Conservation (phyloP, 106 monocot genomes). For the Xerophyta viscosa region DNA sequence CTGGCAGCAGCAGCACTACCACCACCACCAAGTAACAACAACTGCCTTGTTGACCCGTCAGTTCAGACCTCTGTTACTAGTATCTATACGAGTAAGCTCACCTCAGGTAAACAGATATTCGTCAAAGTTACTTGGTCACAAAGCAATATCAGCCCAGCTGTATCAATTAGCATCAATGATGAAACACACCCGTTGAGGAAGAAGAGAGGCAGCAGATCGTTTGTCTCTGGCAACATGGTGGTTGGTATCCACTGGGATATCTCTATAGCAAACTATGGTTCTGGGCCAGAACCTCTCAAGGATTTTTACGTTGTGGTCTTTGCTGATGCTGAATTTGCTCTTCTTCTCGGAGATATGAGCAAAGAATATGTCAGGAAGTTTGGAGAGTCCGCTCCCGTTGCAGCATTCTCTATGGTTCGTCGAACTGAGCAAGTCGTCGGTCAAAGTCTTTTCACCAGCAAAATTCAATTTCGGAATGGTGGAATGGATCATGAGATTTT, state of each 20-base stretch:
- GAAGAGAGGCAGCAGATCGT: background rate
- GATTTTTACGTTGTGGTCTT: background rate
- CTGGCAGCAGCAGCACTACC: background rate
- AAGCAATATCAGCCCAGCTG: background rate
- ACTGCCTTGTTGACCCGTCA: background rate
- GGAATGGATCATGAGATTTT: conserved; percentile 52
- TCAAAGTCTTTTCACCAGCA: conserved; percentile 11
- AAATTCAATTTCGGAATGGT: conserved; percentile 21
- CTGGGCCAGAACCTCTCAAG: background rate
- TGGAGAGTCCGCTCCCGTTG: background rate
- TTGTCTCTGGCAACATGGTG: background rate
- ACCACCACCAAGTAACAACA: background rate
- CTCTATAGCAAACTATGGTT: background rate
- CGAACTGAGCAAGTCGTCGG: conserved; percentile 31
- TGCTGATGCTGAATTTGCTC: background rate
- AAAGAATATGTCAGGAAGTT: conserved; percentile 2
- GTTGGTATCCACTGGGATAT: background rate
- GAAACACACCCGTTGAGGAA: background rate
- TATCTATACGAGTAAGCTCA: background rate
- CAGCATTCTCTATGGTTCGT: conserved; percentile 19
- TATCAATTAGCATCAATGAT: background rate
- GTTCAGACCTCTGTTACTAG: background rate
- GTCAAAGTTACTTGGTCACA: background rate
- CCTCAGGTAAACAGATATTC: background rate
- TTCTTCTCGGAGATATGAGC: background rate